Evolutionary conservation across 192 early-diverging fungal genomes (phyloP).

Genomic region (Thamnidium elegans): DNA sequence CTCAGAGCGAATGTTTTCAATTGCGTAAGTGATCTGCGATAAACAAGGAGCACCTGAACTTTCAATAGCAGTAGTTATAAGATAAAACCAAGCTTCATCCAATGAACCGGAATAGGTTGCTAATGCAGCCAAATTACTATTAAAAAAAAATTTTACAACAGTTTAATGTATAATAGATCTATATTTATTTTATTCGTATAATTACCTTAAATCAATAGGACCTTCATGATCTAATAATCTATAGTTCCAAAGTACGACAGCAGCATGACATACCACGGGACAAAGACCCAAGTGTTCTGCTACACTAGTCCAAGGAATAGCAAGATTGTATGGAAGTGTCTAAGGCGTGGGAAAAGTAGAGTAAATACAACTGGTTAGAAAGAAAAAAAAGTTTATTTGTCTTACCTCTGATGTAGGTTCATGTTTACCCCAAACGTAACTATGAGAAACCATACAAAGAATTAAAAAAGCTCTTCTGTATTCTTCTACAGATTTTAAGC

Average conservation of each 20-base stretch:
- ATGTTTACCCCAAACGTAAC: slow-evolving; percentile 89
- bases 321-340: slow-evolving; percentile 72
- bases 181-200: slow-evolving; percentile 2
- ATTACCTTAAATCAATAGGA: slow-evolving; percentile 66
- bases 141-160: too few species aligned
- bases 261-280: slow-evolving; percentile 85
- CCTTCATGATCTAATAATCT: slow-evolving; percentile 78
- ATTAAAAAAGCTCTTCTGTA: slow-evolving; percentile 84
- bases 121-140: slow-evolving; percentile 80
- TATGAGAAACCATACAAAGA: slow-evolving; percentile 85
- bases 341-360: slow-evolving; percentile 26
- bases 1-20: slow-evolving; percentile 53
- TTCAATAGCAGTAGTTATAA: slow-evolving; percentile 88
- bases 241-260: slow-evolving; percentile 91
- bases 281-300: slow-evolving; percentile 76
- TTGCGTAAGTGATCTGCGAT: slow-evolving; percentile 65
- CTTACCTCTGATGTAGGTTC: slow-evolving; percentile 68
- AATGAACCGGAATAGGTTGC: slow-evolving; percentile 82
- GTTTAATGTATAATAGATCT: slow-evolving; percentile 19
- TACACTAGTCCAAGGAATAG: slow-evolving; percentile 80
- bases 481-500: slow-evolving; percentile 63
- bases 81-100: slow-evolving; percentile 98
- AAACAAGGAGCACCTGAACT: slow-evolving; percentile 68
- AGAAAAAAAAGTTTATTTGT: not conserved
- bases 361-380: not conserved